Evolutionary conservation across 345 rosid genomes (phyloP), one percentile per base, ranked within the genome.

Genomic region (Rhodamnia argentea): DNA sequence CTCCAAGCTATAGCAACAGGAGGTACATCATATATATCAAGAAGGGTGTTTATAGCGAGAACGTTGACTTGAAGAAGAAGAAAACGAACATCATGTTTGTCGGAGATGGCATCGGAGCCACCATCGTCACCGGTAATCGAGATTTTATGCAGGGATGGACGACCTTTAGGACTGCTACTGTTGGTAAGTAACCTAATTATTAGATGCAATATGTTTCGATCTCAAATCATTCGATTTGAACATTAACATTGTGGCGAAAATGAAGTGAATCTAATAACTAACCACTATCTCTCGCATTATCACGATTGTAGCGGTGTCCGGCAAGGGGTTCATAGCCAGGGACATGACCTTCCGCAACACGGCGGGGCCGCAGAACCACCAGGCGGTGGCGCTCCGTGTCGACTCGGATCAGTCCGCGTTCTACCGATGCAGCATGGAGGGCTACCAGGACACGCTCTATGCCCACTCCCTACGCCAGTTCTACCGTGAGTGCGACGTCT

Each of bases 81-180:
- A 95, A 95, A 76, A 91, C 94, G 26, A 96, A 93, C 37, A 93
- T 95, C 11, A 93, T 94, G 94, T 89, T 97, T 37, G 87, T 97
- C 0, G 99, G 99, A 44, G 98, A 95, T 83, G 99, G 97, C 70
- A 92, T 92, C 57, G 95, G 97, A 85, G 91, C 89, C 82, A 95
- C 98, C 0, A 52, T 94, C 8, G 90, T 97, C 53, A 92, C 98
- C 50, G 94, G 95, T 52, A 91, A 90, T 83, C 91, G 97, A 85
- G 94, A 95, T 89, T 94, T 96, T 88, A 84, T 87, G 92, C 99
- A 97, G 88, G 99, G 99, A 44, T 95, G 96, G 95, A 97, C 99
- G 20, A 97, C 99, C 40, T 97, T 97, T 84, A 90, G 99, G 89
- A 96, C 99, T 51, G 98, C 99, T 53, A 97, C 99, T 5, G 94